phyloP scores from a whole-genome alignment of 2,329 filamentous ascomycete genomes.

The Fusarium penzigii region DNA sequence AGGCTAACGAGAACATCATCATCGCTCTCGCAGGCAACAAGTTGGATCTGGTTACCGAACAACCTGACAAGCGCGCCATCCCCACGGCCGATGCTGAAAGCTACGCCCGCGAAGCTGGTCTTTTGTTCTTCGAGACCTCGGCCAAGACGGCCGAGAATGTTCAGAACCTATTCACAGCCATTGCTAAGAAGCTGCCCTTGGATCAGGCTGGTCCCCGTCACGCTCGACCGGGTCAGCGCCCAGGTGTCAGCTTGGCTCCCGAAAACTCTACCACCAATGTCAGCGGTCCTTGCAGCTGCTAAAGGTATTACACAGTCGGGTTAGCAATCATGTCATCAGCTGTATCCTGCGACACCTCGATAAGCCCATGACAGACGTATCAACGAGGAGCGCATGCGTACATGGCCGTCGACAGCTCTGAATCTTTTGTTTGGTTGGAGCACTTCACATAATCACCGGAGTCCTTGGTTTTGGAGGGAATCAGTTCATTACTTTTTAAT shows the following conservation, averaged over 20 bases:
- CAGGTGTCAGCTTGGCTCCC: conserved; percentile 57
- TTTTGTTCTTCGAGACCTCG: conserved; percentile 98
- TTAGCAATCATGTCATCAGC: conserved; percentile 19
- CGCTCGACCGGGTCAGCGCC: conserved; percentile 65
- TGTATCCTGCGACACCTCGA: conserved; percentile 20
- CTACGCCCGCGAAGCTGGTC: conserved; percentile 88
- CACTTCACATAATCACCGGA: conserved; percentile 41
- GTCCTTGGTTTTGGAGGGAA: conserved; percentile 42
- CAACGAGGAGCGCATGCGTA: conserved; percentile 26
- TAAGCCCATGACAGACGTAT: conserved; percentile 23
- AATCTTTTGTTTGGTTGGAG: conserved; percentile 31
- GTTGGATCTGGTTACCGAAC: conserved; percentile 90
- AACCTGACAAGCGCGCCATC: conserved; percentile 94
- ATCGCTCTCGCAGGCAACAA: conserved; percentile 98
- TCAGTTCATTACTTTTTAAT: conserved; percentile 38
- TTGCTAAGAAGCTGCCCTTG: conserved; percentile 95
- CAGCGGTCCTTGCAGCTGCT: conserved; percentile 59
- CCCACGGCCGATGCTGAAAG: conserved; percentile 87
- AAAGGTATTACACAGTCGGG: conserved; percentile 28
- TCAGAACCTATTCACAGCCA: conserved; percentile 91
- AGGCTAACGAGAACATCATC: conserved; percentile 99
- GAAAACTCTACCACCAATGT: conserved; percentile 60
- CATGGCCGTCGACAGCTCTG: conserved; percentile 27
- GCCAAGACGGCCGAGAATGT: conserved; percentile 98
- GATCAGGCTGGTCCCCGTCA: conserved; percentile 94